phyloP scores from a whole-genome alignment of 371 early-diverging fungal genomes.

The Caulochytrium protostelioides region DNA sequence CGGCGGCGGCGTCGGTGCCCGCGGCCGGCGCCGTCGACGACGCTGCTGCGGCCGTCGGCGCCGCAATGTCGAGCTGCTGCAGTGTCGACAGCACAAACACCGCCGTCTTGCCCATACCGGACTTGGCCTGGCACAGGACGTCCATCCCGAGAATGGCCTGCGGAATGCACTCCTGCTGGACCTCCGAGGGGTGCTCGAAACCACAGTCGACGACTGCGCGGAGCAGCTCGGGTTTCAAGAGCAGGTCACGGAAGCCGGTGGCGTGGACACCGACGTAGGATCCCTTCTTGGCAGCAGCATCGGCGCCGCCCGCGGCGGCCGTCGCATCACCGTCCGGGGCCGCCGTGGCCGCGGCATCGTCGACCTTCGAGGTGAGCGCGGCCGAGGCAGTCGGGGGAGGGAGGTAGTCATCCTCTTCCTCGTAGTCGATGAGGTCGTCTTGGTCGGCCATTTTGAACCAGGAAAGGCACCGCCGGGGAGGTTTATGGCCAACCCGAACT shows the following conservation, averaged over 20 bases:
- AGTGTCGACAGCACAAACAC: conserved; percentile 92
- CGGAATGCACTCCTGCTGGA: conserved; percentile 96
- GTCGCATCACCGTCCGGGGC: conserved; percentile 8
- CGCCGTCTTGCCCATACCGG: conserved; percentile 98
- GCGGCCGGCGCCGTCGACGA: too few relatives aligned
- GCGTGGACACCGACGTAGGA: conserved; percentile 93
- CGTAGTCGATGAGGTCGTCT: conserved; percentile 90
- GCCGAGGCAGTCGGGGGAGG: conserved; percentile 9
- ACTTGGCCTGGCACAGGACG: conserved; percentile 96
- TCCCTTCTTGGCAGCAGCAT: conserved; percentile 57
- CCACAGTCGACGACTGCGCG: conserved; percentile 92
- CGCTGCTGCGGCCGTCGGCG: too few relatives aligned
- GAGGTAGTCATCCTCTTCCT: conserved; percentile 56
- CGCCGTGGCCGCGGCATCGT: conserved; percentile 15
- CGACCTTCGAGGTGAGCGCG: conserved; percentile 7
- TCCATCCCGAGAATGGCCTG: conserved; percentile 90
- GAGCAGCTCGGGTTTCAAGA: conserved; percentile 83
- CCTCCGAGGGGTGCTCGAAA: conserved; percentile 97
- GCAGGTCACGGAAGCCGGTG: conserved; percentile 95
- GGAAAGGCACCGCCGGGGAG: too few relatives aligned
- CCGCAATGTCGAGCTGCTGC: conserved; percentile 88
- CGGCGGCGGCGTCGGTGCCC: neutral
- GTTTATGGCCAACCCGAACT: too few relatives aligned
- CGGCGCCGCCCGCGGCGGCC: conserved; percentile 11
- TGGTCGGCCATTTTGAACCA: conserved; percentile 16